Evolutionary conservation across 805 yeast species (phyloP).

Genomic region (Sugiyamaella lignohabitans): DNA sequence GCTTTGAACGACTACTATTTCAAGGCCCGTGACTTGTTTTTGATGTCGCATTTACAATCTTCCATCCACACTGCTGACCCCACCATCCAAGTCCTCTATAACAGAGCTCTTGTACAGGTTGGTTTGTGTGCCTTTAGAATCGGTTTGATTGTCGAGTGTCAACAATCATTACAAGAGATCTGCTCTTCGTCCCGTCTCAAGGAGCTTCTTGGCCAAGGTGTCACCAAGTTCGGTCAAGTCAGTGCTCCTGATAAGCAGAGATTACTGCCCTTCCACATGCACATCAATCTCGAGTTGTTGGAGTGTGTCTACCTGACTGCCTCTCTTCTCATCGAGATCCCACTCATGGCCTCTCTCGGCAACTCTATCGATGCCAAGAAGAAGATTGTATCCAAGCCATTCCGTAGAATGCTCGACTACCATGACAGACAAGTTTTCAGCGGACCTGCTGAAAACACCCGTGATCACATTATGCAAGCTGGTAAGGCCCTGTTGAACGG

Average conservation of each 20-base stretch:
- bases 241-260: slow-evolving; percentile 54
- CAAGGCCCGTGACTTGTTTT: slow-evolving; percentile 81
- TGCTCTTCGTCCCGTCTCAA: slow-evolving; percentile 79
- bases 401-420: slow-evolving; percentile 85
- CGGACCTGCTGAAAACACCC: slow-evolving; percentile 96
- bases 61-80: slow-evolving; percentile 81
- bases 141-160: slow-evolving; percentile 80
- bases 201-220: slow-evolving; percentile 91
- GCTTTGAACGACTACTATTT: slow-evolving; percentile 81
- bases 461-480: slow-evolving; percentile 89
- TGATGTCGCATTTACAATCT: slow-evolving; percentile 78
- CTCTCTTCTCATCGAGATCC: slow-evolving; percentile 85
- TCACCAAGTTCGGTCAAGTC: slow-evolving; percentile 55
- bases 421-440: slow-evolving; percentile 91
- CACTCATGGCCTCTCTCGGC: slow-evolving; percentile 71
- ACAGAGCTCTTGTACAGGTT: slow-evolving; percentile 90
- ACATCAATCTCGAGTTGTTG: slow-evolving; percentile 88
- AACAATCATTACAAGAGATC: slow-evolving; percentile 80
- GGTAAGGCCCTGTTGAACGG: slow-evolving; percentile 83
- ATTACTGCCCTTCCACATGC: slow-evolving; percentile 96
- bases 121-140: slow-evolving; percentile 93
- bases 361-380: slow-evolving; percentile 49
- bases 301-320: slow-evolving; percentile 91
- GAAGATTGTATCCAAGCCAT: slow-evolving; percentile 69
- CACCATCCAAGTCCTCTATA: slow-evolving; percentile 81